These are phyloP conservation scores for Serendipita sp. DNA, from an alignment of 768 basidiomycete genomes.

Conservation along the genomic window DNA sequence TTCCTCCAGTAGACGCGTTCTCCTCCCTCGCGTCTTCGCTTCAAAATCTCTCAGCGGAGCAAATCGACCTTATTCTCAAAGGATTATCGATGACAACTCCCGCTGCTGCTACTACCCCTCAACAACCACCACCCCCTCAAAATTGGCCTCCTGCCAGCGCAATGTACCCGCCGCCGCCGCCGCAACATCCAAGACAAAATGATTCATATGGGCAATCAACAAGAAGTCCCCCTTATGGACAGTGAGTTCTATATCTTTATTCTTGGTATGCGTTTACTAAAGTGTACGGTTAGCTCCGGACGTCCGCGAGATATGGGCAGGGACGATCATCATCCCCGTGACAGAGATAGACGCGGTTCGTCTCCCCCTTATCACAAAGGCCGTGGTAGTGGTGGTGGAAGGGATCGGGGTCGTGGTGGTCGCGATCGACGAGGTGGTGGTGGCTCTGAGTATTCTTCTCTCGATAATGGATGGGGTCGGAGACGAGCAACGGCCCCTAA, in stretches of 20 bases:
- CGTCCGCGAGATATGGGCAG: neutral
- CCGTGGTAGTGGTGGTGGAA: constrained; percentile 17
- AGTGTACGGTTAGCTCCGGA: neutral
- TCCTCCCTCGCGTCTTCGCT: constrained; percentile 52
- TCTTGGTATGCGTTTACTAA: neutral
- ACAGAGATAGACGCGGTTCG: constrained; percentile 4
- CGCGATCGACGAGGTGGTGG: constrained; percentile 12
- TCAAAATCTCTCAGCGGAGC: constrained; percentile 58
- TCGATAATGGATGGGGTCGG: neutral
- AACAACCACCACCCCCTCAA: constrained; percentile 9
- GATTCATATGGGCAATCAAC: constrained; percentile 15
- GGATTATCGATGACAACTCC: constrained; percentile 25
- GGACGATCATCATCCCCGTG: constrained; percentile 1
- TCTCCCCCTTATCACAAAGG: constrained; percentile 19
- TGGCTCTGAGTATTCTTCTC: neutral
- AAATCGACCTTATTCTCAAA: constrained; percentile 51
- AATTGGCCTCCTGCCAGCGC: constrained; percentile 13
- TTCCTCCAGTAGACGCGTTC: constrained; percentile 24
- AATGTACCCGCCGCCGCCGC: constrained; percentile 8
- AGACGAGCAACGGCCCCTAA: neutral
- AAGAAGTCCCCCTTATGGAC: neutral
- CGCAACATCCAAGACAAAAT: constrained; percentile 15
- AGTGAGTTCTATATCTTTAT: neutral
- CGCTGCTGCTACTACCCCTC: constrained; percentile 15
- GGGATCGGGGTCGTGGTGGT: constrained; percentile 20